phyloP scores from a whole-genome alignment of 352 stramenopile species.

The Thraustotheca clavata region DNA sequence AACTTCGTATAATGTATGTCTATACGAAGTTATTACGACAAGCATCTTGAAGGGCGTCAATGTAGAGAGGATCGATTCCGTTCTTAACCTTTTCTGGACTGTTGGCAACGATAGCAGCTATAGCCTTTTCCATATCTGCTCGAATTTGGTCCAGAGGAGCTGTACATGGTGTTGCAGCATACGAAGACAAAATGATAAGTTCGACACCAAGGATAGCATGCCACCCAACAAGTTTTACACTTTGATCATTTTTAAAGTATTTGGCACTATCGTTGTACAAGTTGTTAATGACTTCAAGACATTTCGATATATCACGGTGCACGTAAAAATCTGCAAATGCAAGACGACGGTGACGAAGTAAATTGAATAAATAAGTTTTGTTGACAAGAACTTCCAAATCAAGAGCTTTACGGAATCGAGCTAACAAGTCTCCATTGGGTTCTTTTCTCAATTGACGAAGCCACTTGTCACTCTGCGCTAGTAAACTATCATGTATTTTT shows the following conservation, averaged over 20 bases:
- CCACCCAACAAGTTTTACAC: not conserved
- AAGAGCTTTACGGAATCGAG: not conserved
- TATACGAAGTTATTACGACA: no score
- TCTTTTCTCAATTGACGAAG: not conserved
- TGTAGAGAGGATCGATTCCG: no score
- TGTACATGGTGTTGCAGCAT: not conserved
- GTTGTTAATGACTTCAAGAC: not conserved
- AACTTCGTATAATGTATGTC: no score
- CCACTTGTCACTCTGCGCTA: not conserved
- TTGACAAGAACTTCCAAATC: not conserved
- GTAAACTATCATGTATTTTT: not conserved
- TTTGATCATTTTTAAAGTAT: not conserved
- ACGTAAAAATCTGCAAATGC: slow-evolving; percentile 2
- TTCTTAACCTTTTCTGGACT: no score
- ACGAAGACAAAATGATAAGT: not conserved
- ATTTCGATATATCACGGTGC: not conserved
- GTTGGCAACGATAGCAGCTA: no score
- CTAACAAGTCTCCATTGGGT: not conserved
- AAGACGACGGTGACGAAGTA: not conserved
- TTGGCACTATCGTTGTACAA: not conserved
- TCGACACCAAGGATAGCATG: not conserved
- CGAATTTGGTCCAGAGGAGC: not conserved
- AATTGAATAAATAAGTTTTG: not conserved
- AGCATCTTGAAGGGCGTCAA: no score
- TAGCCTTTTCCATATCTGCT: not conserved